Evolutionary conservation across 2,329 filamentous ascomycete genomes (phyloP).

Genomic region (Aspergillus quadricinctus): DNA sequence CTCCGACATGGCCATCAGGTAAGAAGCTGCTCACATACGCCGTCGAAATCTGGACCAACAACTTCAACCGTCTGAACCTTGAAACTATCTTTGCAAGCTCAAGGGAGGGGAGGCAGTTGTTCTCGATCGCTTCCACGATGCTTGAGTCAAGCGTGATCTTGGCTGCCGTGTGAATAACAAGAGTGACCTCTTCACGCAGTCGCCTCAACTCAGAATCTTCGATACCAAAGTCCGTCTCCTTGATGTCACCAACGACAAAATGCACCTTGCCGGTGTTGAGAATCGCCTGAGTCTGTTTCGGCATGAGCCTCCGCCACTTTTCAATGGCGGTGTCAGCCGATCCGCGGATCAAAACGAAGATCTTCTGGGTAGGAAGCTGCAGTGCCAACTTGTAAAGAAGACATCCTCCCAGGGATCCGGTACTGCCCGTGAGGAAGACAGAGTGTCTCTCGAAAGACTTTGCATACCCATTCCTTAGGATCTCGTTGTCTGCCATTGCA

Average conservation of each 20-base stretch:
- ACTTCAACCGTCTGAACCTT: slow-evolving; percentile 23
- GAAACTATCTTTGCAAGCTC: slow-evolving; percentile 25
- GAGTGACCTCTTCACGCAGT: slow-evolving; percentile 26
- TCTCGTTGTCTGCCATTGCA: slow-evolving; percentile 11
- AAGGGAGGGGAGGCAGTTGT: slow-evolving; percentile 29
- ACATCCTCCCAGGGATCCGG: slow-evolving; percentile 30
- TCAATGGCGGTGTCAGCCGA: slow-evolving; percentile 19
- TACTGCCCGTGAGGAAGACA: slow-evolving; percentile 28
- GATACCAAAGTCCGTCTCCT: slow-evolving; percentile 22
- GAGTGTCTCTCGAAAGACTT: slow-evolving; percentile 22
- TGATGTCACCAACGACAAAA: slow-evolving; percentile 28
- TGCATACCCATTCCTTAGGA: slow-evolving; percentile 24
- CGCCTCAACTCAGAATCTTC: slow-evolving; percentile 9
- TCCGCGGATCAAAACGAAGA: slow-evolving; percentile 27
- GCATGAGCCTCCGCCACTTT: slow-evolving; percentile 28
- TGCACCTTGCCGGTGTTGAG: slow-evolving; percentile 22
- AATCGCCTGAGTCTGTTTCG: slow-evolving; percentile 23
- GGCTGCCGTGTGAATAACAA: slow-evolving; percentile 31
- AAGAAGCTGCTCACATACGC: slow-evolving; percentile 31
- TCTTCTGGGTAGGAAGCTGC: slow-evolving; percentile 28
- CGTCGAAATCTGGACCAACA: slow-evolving; percentile 28
- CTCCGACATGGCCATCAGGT: slow-evolving; percentile 25
- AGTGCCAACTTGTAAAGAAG: slow-evolving; percentile 31
- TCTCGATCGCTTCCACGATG: slow-evolving; percentile 24
- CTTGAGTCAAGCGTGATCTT: slow-evolving; percentile 27